Base-by-base conservation (phyloP, 306 rosid genomes). In the Vigna hirtella region DNA sequence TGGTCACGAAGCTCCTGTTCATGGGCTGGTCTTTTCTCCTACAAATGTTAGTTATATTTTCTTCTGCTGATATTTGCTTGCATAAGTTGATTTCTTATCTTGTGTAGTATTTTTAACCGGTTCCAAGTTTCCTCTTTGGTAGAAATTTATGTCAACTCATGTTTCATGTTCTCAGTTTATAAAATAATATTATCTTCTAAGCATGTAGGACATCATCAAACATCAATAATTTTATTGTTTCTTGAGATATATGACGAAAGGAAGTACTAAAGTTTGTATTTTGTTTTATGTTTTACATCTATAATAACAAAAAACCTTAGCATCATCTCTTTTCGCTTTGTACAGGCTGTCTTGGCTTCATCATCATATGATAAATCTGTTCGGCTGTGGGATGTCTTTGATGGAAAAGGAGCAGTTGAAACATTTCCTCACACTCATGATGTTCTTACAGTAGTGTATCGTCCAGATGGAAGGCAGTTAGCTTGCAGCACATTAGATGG, bases 401-500 rank as follows among this genome's bases (percentile, higher is more conserved):
- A 93, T 50, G 87, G 91, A 9, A 95, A 93, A 80, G 96, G 97
- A 49, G 96, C 94, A 20, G 99, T 92, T 80, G 99, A 95, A 88
- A 86, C 97, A 49, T 88, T 91, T 73, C 59, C 84, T 85, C 99
- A 93, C 81, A 82, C 91, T 0, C 98, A 93, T 20, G 99, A 95
- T 81, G 96, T 95, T 87, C 97, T 93, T 67, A 88, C 97, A 0
- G 87, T 95, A 52, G 97, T 79, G 81, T 93, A 91, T 83, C 98
- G 97, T 20, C 96, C 99, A 74, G 98, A 95, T 88, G 98, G 99
- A 84, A 93, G 77, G 86, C 99, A 95, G 83, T 79, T 95, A 84
- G 99, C 99, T 79, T 85, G 97, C 87, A 89, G 97, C 86, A 93
- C 99, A 58, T 86, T 95, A 83, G 99, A 95, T 74, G 99, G 99